Evolutionary conservation across 345 rosid genomes (phyloP).

Genomic region (Gossypium ekmanianum): DNA sequence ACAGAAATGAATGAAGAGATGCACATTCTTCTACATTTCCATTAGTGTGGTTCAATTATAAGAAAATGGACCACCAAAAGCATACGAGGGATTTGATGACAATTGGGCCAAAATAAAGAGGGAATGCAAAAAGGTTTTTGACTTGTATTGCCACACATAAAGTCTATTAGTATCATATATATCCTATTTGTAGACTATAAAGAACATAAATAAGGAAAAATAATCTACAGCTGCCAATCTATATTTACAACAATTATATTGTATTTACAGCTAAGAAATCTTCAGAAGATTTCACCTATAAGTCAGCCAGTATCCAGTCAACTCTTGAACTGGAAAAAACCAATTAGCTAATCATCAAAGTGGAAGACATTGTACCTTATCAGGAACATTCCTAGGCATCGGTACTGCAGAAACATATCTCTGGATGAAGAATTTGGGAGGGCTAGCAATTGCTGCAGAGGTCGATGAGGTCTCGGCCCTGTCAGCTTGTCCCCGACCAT

Average conservation of each 20-base stretch:
- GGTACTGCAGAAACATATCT: conserved; percentile 85
- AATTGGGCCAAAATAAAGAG: conserved; percentile 24
- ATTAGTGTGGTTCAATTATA: conserved; percentile 26
- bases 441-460: conserved; percentile 31
- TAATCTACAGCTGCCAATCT: neutral
- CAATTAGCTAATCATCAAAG: conserved; percentile 60
- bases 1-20: conserved; percentile 29
- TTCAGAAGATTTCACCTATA: neutral
- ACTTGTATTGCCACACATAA: neutral
- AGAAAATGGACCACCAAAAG: conserved; percentile 12
- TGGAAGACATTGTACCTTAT: conserved; percentile 83
- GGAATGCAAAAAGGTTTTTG: neutral
- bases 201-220: neutral
- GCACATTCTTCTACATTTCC: conserved; percentile 31
- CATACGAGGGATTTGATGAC: conserved; percentile 21
- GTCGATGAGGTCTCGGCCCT: conserved; percentile 46
- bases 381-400: conserved; percentile 84
- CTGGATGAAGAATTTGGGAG: conserved; percentile 55
- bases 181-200: neutral
- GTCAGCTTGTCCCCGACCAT: conserved; percentile 57
- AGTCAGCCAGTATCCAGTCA: neutral
- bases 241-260: neutral
- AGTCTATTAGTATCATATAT: neutral
- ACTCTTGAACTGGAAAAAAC: conserved; percentile 19
- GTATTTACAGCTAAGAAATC: conserved; percentile 5